Conservation (phyloP, 2,329 filamentous ascomycete genomes). For the Tympanopsis confertula region DNA sequence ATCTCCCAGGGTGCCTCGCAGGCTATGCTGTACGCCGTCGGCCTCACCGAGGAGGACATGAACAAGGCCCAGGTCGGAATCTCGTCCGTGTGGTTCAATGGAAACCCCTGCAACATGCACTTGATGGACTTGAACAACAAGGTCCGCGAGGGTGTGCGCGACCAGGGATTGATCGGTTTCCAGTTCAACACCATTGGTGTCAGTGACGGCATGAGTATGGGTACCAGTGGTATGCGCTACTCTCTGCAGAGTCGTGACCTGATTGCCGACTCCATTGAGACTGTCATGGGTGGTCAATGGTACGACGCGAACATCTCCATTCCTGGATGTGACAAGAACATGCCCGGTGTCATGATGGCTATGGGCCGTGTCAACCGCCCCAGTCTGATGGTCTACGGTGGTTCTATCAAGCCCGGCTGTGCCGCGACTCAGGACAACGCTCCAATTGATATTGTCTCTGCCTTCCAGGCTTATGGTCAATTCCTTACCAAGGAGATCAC, state of each 20-base stretch:
- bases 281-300: slow-evolving; percentile 97
- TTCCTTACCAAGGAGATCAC: slow-evolving; percentile 85
- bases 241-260: slow-evolving; percentile 89
- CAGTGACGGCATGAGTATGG: slow-evolving; percentile 96
- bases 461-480: slow-evolving; percentile 95
- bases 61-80: slow-evolving; percentile 96
- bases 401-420: slow-evolving; percentile 85
- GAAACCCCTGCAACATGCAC: slow-evolving; percentile 99
- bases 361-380: slow-evolving; percentile 93
- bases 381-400: slow-evolving; percentile 94
- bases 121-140: slow-evolving; percentile 76
- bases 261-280: slow-evolving; percentile 97
- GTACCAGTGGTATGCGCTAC: slow-evolving; percentile 92
- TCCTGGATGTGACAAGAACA: slow-evolving; percentile 98
- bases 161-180: slow-evolving; percentile 77
- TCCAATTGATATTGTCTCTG: slow-evolving; percentile 85
- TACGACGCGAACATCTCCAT: slow-evolving; percentile 96
- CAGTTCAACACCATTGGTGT: slow-evolving; percentile 99
- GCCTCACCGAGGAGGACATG: slow-evolving; percentile 75
- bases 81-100: slow-evolving; percentile 94
- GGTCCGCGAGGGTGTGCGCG: slow-evolving; percentile 48
- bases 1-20: slow-evolving; percentile 97
- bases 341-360: slow-evolving; percentile 84
- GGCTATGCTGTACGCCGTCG: slow-evolving; percentile 96
- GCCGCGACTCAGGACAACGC: slow-evolving; percentile 50